Evolutionary conservation across 1,139 yeast species (phyloP).

Genomic region (Suhomyces bolitotheri): DNA sequence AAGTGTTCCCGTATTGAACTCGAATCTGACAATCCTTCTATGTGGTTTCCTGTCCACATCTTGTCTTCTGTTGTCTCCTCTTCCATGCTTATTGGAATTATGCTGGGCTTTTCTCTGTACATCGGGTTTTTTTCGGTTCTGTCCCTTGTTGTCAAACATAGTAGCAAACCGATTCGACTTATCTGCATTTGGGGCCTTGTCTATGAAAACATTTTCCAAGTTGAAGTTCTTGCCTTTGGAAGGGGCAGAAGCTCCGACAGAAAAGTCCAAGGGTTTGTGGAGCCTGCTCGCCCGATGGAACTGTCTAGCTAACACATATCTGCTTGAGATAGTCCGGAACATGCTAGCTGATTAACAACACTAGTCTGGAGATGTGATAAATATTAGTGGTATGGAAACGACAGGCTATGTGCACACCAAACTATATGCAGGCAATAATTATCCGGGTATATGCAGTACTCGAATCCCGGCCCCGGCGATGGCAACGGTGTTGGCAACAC

Average conservation of each 20-base stretch:
- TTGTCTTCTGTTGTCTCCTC: constrained; percentile 1
- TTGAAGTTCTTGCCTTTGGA: constrained; percentile 6
- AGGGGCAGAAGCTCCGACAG: not conserved
- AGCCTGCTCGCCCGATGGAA: constrained; percentile 4
- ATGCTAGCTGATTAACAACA: too few relatives aligned
- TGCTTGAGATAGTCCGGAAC: constrained; percentile 2
- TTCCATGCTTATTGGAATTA: constrained; percentile 1
- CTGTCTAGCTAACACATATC: constrained; percentile 6
- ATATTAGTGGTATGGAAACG: constrained; percentile 5
- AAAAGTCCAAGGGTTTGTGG: constrained; percentile 10
- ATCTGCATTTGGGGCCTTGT: constrained; percentile 5
- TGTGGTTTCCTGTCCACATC: constrained; percentile 12
- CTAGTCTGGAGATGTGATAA: too few relatives aligned
- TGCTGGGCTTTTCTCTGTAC: not conserved
- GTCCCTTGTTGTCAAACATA: constrained; percentile 11
- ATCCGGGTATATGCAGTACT: too few relatives aligned
- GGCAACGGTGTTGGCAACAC: too few relatives aligned
- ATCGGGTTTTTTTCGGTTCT: not conserved
- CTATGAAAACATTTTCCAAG: constrained; percentile 6
- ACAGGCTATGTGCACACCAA: too few relatives aligned
- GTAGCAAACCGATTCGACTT: constrained; percentile 13
- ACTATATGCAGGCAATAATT: too few relatives aligned
- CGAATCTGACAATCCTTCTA: constrained; percentile 16
- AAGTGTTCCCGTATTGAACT: constrained; percentile 22
- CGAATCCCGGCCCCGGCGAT: too few relatives aligned